Base-by-base conservation (phyloP, 768 basidiomycete genomes). In the Cystoderma amianthinum region DNA sequence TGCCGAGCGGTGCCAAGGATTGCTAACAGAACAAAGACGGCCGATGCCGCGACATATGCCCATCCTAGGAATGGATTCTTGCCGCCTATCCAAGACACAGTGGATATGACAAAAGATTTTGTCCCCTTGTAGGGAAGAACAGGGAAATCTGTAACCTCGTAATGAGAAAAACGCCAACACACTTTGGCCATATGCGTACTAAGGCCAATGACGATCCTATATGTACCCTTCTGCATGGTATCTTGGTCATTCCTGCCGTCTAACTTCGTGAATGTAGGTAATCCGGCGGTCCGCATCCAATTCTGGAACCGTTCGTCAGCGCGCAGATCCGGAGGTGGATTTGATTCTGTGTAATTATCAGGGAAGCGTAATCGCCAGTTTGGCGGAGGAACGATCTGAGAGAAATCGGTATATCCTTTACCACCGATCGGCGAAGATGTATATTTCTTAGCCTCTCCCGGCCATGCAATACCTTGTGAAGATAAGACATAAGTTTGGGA, bases 31-130 rank as follows among this genome's bases (percentile, higher is more conserved):
- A 97, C 81, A 57, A 96, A 97, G 12, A 97, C 71, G 13, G 74
- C 78, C 2, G 94, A 81, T 1, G 92, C 79, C 12, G 84, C 94
- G 34, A 99, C 84, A 55, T 99, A 99, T 2, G 93, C 90, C 92
- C 94, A 98, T 5, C 96, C 96, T 15, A 99, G 72, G 81, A 99
- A 99, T 1, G 93, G 82, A 53, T 99, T 97, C 67, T 95, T 94
- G 30, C 96, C 96, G 9, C 96, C 96, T 57, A 96, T 91, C 94
- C 95, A 98, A 1, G 94, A 91, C 11, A 96, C 92, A 2, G 95
- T 98, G 33, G 93, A 93, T 47, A 99, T 87, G 22, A 99, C 94
- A 45, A 99, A 74, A 0, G 93, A 93, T 62, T 99, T 99, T 7
- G 95, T 97, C 32, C 96, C 96, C 39, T 82, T 81, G 69, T 88